Evolutionary conservation across 106 monocot species (phyloP).

Genomic region (Posidonia australis): DNA sequence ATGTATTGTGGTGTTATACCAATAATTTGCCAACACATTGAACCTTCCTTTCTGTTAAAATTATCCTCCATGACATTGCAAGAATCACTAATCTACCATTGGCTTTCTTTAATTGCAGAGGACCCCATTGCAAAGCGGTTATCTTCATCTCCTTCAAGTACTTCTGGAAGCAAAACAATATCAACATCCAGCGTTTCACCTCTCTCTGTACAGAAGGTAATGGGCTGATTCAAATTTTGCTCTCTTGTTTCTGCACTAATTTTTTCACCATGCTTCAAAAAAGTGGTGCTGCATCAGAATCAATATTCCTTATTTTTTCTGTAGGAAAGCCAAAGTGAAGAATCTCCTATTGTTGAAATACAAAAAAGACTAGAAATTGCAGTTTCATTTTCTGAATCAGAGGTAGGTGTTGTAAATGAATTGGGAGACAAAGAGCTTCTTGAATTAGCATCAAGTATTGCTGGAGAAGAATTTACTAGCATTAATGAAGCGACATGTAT

Average conservation of each 20-base stretch:
- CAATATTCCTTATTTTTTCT: neutral
- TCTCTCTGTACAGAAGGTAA: conserved; percentile 36
- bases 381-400: conserved; percentile 24
- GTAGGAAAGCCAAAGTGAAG: conserved; percentile 30
- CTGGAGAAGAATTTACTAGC: conserved; percentile 42
- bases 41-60: too few species aligned
- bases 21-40: neutral
- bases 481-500: conserved; percentile 35
- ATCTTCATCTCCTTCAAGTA: conserved; percentile 11
- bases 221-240: neutral
- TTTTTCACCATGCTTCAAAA: too few species aligned
- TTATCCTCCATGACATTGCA: too few species aligned
- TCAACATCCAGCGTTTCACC: conserved; percentile 14
- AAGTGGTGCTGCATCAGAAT: too few species aligned
- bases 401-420: conserved; percentile 40
- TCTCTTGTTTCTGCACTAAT: neutral
- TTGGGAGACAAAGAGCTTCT: conserved; percentile 57
- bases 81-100: neutral
- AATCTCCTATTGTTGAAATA: conserved; percentile 40
- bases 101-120: conserved; percentile 31
- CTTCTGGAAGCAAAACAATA: conserved; percentile 24
- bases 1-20: neutral
- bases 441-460: conserved; percentile 49
- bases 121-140: conserved; percentile 79
- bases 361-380: conserved; percentile 58